Percentiles rank a stretch among this genome's conserved stretches.
Conservation (phyloP, 1,139 yeast species). For the Arxiozyma telluris region DNA sequence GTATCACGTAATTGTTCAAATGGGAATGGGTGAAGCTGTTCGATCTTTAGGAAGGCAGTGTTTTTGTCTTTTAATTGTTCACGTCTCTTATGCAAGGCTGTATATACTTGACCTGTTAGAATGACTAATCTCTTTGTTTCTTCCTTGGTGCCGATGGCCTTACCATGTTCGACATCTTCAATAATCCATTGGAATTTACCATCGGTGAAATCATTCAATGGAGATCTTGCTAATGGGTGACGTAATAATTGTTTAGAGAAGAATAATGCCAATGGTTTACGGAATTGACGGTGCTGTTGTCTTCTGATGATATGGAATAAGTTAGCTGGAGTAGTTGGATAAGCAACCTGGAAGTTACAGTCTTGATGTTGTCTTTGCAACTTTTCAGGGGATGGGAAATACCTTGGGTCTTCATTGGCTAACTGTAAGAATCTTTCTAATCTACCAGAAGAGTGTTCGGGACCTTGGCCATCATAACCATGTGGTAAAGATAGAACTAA, state of each 20-base stretch:
- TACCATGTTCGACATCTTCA: slow-evolving; percentile 81
- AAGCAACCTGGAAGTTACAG: slow-evolving; percentile 94
- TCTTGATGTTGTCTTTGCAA: slow-evolving; percentile 97
- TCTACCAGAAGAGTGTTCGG: slow-evolving; percentile 98
- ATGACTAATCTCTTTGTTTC: slow-evolving; percentile 84
- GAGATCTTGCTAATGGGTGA: slow-evolving; percentile 94
- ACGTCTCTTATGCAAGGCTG: slow-evolving; percentile 86
- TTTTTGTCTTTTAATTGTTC: slow-evolving; percentile 62
- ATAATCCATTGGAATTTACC: slow-evolving; percentile 92
- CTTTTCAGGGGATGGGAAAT: slow-evolving; percentile 82
- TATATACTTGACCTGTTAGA: slow-evolving; percentile 88
- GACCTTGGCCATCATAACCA: slow-evolving; percentile 99
- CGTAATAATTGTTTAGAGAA: slow-evolving; percentile 92
- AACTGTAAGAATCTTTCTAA: slow-evolving; percentile 93
- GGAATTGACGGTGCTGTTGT: slow-evolving; percentile 98
- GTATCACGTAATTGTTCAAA: slow-evolving; percentile 85
- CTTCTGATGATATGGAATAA: slow-evolving; percentile 95
- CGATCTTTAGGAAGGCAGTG: slow-evolving; percentile 83
- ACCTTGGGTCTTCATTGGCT: slow-evolving; percentile 92
- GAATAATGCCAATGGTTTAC: slow-evolving; percentile 85
- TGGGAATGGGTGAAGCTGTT: slow-evolving; percentile 99
- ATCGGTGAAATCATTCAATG: slow-evolving; percentile 75
- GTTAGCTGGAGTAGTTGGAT: slow-evolving; percentile 97
- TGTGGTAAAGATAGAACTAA: slow-evolving; percentile 92
- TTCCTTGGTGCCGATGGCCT: slow-evolving; percentile 63